Percentiles rank a stretch among this genome's conserved stretches.
Evolutionary conservation across 495 filamentous ascomycete species (phyloP).

Genomic region (Penicillium daleae): DNA sequence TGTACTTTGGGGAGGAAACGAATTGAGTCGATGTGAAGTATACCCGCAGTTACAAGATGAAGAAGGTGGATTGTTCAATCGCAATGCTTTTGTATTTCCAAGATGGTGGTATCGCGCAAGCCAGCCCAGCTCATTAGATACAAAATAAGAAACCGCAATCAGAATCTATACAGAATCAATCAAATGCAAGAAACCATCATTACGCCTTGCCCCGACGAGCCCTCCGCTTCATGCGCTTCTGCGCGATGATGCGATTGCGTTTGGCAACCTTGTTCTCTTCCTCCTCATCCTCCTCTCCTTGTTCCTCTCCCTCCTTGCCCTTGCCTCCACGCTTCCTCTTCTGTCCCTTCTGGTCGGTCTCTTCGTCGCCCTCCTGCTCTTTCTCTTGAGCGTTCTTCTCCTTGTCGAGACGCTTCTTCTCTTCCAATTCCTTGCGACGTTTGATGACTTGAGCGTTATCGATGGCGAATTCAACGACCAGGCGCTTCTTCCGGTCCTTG

Average conservation of each 20-base stretch:
- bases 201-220: constrained; percentile 48
- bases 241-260: constrained; percentile 67
- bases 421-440: constrained; percentile 72
- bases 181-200: constrained; percentile 9
- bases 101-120: constrained; percentile 28
- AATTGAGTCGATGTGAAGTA: constrained; percentile 10
- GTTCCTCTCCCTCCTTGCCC: constrained; percentile 28
- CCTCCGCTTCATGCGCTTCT: constrained; percentile 65
- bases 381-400: constrained; percentile 31
- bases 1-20: not conserved
- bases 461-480: constrained; percentile 98
- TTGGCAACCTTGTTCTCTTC: constrained; percentile 61
- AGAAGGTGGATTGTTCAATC: constrained; percentile 10
- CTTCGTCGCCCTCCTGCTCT: constrained; percentile 21
- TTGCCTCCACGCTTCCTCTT: constrained; percentile 45
- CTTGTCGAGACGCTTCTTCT: constrained; percentile 50
- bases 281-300: constrained; percentile 37
- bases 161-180: constrained; percentile 25
- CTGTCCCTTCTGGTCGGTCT: constrained; percentile 33
- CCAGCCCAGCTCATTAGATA: constrained; percentile 16
- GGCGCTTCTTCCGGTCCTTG: constrained; percentile 68
- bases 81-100: constrained; percentile 29
- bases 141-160: not conserved
- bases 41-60: constrained; percentile 13
- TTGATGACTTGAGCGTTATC: constrained; percentile 95